A percentile compares a stretch with the other conserved stretches of the same genome.
Evolutionary conservation across 2,329 filamentous ascomycete species (phyloP).

Genomic region (Ophiostoma ips): DNA sequence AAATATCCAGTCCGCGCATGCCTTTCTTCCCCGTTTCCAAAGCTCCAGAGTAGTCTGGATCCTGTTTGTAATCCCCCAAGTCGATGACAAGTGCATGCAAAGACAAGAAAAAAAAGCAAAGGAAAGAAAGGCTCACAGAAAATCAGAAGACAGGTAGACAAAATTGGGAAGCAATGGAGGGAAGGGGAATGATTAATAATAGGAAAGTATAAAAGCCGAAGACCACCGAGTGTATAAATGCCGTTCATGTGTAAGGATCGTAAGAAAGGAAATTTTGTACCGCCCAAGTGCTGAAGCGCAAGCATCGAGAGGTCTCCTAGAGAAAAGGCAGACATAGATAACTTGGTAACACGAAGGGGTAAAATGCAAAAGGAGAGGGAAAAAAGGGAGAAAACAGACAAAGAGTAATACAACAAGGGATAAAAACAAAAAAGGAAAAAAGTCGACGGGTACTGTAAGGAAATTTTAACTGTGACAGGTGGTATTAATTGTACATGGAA

Average conservation of each 20-base stretch:
- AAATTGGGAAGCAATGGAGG: background rate
- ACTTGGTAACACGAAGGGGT: no score
- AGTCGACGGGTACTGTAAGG: background rate
- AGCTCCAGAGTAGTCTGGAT: no score
- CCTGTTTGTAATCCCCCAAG: no score
- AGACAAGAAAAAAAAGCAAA: background rate
- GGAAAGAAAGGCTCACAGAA: background rate
- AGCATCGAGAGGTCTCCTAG: background rate
- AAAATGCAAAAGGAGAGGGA: constrained; percentile 1
- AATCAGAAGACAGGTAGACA: background rate
- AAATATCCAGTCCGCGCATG: constrained; percentile 1
- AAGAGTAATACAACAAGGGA: background rate
- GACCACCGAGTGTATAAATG: constrained; percentile 18
- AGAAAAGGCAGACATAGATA: background rate
- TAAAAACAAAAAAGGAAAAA: background rate
- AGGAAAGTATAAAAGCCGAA: constrained; percentile 10
- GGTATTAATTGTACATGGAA: constrained; percentile 10
- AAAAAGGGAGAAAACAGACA: background rate
- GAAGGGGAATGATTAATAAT: constrained; percentile 1
- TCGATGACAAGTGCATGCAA: background rate
- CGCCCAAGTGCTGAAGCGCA: background rate
- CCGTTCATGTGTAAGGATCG: constrained; percentile 39
- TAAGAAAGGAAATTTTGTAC: constrained; percentile 29
- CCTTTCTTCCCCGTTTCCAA: background rate
- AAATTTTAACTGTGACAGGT: background rate